phyloP scores from a whole-genome alignment of 331 rosid genomes.

The Dryas integrifolia region DNA sequence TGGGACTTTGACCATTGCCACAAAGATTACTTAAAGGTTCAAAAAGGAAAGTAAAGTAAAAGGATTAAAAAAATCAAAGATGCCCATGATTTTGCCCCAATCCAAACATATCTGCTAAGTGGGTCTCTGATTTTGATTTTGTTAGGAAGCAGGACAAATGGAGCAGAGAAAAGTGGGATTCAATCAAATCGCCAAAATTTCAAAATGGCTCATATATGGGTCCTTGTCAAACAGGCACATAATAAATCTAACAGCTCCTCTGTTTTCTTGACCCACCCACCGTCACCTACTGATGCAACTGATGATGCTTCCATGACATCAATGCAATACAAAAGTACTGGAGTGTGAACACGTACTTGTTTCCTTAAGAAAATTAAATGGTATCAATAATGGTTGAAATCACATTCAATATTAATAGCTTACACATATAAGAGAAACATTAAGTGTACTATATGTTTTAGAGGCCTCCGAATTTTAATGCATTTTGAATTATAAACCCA shows the following conservation, averaged over 20 bases:
- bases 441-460: no score
- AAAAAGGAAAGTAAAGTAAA: conserved; percentile 10
- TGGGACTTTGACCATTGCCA: background rate
- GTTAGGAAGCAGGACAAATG: conserved; percentile 29
- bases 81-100: conserved; percentile 34
- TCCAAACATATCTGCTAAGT: conserved; percentile 35
- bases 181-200: conserved; percentile 22
- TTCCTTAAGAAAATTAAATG: no score
- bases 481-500: no score
- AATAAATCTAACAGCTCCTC: conserved; percentile 12
- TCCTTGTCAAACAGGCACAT: conserved; percentile 21
- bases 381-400: no score
- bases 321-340: background rate
- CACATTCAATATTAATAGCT: no score
- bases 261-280: background rate
- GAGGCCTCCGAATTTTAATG: no score
- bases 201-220: background rate
- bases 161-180: conserved; percentile 17
- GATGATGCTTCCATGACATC: conserved; percentile 48
- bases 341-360: no score
- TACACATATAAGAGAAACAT: no score
- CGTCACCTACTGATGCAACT: conserved; percentile 18
- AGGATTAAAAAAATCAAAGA: conserved; percentile 14
- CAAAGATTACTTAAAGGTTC: background rate
- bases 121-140: conserved; percentile 49